Base-by-base conservation (phyloP, 1,139 yeast species). In the Hemisphaericaspora lyxosophila region DNA sequence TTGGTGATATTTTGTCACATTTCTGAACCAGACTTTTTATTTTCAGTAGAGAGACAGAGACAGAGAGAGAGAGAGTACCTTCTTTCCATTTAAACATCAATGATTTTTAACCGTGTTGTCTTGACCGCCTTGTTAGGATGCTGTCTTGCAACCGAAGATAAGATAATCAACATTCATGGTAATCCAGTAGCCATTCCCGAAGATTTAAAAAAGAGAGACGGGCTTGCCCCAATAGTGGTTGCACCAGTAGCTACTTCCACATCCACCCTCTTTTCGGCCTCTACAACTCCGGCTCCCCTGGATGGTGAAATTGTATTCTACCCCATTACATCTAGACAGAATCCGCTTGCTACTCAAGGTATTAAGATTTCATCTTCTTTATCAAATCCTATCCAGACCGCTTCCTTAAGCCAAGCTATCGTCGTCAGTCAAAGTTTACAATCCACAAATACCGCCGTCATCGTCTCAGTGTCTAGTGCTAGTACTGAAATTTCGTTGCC, bases 291-390 rank as follows among this genome's bases (percentile, higher is more conserved):
- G 12, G 12, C 32, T 9, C 11, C 17, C 5, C 33, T 26, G 18
- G 17, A 18, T n/a, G 39, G 39, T 5, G 27, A 36, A 13, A 31
- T 20, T 4, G 24, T 26, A 6, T 13, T 15, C 16, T 32, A 18
- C 11, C 39, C 39, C 12, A 36, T 36, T 26, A 32, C 39, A 4
- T 36, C 39, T 5, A 23, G 20, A 14, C 26, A 17, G 15, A 36
- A 36, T 16, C 39, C 39, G 3, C 26, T 36, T 20, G 36, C 36
- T n/a, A 36, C 39, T 23, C 32, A 29, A 32, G 39, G 39, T 26
- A 14, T 31, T 28, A 36, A 25, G 5, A 18, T 26, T n/a, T 24
- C 36, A 11, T 14, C 26, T 5, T 26, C 39, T 2, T 36, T 36
- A 20, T 17, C 32, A 7, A 32, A 36, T 26, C 32, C 39, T 9